Percentiles rank a stretch among this genome's conserved stretches.
Evolutionary conservation across 257 asterid genomes (phyloP).

Genomic region (Mentha longifolia): DNA sequence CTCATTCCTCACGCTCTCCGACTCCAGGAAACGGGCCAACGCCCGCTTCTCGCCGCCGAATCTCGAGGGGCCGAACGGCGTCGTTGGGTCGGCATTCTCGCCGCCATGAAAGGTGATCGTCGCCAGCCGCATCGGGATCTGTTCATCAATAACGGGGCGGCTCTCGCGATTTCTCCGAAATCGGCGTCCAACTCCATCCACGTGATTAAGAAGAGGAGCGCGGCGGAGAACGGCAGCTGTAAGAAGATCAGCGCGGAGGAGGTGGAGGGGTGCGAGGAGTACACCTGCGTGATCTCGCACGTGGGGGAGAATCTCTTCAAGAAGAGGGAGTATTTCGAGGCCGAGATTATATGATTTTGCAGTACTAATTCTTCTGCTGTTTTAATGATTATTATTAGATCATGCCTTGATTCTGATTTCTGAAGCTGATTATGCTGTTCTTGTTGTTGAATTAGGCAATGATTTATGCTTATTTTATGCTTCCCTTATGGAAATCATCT

Average conservation of each 20-base stretch:
- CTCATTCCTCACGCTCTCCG: constrained; percentile 52
- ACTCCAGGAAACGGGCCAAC: constrained; percentile 37
- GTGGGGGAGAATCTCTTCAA: constrained; percentile 57
- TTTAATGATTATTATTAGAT: neutral
- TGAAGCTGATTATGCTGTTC: neutral
- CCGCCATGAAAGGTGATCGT: constrained; percentile 51
- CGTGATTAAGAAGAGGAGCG: constrained; percentile 40
- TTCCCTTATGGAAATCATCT: neutral
- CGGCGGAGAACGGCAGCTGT: no score
- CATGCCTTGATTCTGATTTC: neutral
- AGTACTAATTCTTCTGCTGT: neutral
- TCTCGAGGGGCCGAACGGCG: constrained; percentile 70
- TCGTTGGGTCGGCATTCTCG: constrained; percentile 82
- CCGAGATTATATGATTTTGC: constrained; percentile 26
- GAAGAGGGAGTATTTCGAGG: constrained; percentile 69
- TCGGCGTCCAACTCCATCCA: constrained; percentile 57
- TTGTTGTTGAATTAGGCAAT: constrained; percentile 7
- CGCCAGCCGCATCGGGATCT: constrained; percentile 42
- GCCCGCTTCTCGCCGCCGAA: constrained; percentile 45
- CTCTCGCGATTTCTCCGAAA: constrained; percentile 60
- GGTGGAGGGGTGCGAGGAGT: constrained; percentile 73
- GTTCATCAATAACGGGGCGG: constrained; percentile 27
- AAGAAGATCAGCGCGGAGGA: constrained; percentile 47
- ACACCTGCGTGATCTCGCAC: constrained; percentile 79
- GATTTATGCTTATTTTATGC: constrained; percentile 10